phyloP scores from a whole-genome alignment of 2,329 filamentous ascomycete genomes.

The Bipolaris gigantea region DNA sequence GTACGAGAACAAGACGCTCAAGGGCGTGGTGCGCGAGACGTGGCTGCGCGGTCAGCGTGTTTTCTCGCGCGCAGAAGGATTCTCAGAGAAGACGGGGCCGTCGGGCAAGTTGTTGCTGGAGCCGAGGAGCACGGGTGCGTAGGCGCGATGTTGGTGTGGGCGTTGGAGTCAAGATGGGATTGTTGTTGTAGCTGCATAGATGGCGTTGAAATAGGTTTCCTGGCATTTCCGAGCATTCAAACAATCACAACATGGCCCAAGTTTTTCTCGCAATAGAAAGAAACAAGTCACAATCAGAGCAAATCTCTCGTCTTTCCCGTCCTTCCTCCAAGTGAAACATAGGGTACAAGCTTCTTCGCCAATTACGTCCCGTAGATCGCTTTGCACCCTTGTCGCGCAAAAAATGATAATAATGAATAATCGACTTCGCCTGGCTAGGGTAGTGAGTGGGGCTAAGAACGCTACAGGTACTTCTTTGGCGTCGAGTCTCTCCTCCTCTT shows the following conservation, averaged over 20 bases:
- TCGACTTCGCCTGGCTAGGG: not conserved
- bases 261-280: too few relatives aligned
- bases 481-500: conserved; percentile 73
- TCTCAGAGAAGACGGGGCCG: conserved; percentile 61
- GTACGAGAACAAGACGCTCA: conserved; percentile 79
- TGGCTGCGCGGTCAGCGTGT: conserved; percentile 78
- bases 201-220: not conserved
- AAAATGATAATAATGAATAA: not conserved
- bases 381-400: too few relatives aligned
- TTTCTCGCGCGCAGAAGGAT: conserved; percentile 68
- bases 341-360: too few relatives aligned
- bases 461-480: conserved; percentile 88
- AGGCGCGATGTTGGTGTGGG: not conserved
- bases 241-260: too few relatives aligned
- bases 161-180: not conserved
- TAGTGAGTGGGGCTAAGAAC: too few relatives aligned
- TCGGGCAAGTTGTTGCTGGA: conserved; percentile 56
- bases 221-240: too few relatives aligned
- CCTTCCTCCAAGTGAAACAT: too few relatives aligned
- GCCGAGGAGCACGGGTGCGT: conserved; percentile 38
- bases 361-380: too few relatives aligned
- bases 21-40: conserved; percentile 79
- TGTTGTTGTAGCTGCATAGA: conserved; percentile 4
- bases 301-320: too few relatives aligned
- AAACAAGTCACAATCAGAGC: too few relatives aligned